Evolutionary conservation across 1,284 basidiomycete species (phyloP).

Genomic region (Rugiboletus extremiorientalis): DNA sequence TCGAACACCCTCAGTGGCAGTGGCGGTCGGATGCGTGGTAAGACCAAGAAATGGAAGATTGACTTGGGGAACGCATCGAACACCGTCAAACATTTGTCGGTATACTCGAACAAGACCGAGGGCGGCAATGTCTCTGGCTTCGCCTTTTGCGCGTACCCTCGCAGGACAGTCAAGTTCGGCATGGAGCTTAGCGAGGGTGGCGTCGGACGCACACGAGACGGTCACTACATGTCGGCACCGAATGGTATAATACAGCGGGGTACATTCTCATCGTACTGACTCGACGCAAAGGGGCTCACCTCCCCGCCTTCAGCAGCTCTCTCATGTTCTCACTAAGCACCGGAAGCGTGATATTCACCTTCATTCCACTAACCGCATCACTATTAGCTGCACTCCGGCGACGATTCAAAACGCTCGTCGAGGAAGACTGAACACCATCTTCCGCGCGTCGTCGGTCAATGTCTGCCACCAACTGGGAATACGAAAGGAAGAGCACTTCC

Average conservation of each 20-base stretch:
- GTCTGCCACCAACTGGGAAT: slow-evolving; percentile 84
- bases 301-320: slow-evolving; percentile 48
- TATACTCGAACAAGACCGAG: slow-evolving; percentile 63
- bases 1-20: slow-evolving; percentile 39
- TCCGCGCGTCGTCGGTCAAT: slow-evolving; percentile 76
- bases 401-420: slow-evolving; percentile 30
- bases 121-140: slow-evolving; percentile 56
- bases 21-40: slow-evolving; percentile 55
- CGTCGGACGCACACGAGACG: neutral
- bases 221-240: neutral
- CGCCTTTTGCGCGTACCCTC: slow-evolving; percentile 55
- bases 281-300: slow-evolving; percentile 26
- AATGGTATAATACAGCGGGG: slow-evolving; percentile 23
- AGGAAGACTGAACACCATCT: slow-evolving; percentile 19
- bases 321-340: slow-evolving; percentile 57
- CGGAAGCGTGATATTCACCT: slow-evolving; percentile 37
- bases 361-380: slow-evolving; percentile 10
- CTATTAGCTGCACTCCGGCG: slow-evolving; percentile 14
- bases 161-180: slow-evolving; percentile 55
- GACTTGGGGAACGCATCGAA: slow-evolving; percentile 88
- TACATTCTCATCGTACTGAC: slow-evolving; percentile 2
- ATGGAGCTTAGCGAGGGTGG: slow-evolving; percentile 19
- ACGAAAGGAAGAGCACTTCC: slow-evolving; percentile 89
- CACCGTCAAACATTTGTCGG: slow-evolving; percentile 64
- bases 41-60: slow-evolving; percentile 79